Conservation (phyloP, 805 yeast species). For the Kuraishia ogatae region DNA sequence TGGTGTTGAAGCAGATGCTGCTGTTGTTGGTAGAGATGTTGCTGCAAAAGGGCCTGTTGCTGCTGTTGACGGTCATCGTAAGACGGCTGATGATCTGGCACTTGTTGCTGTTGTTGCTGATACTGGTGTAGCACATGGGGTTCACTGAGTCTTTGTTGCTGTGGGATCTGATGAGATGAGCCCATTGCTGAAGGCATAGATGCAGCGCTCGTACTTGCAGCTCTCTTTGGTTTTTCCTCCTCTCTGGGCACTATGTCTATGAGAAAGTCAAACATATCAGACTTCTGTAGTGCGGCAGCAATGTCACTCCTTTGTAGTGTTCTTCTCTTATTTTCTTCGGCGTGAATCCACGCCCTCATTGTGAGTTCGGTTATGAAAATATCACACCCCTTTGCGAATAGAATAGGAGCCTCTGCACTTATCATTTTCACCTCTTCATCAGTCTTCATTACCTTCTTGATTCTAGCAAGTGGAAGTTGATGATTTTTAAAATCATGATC, state of each 20-base stretch:
- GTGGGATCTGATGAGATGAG: background rate
- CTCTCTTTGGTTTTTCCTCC: constrained; percentile 49
- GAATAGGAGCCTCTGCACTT: constrained; percentile 94
- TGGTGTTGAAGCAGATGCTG: constrained; percentile 2
- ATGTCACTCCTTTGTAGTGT: constrained; percentile 92
- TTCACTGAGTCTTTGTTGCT: constrained; percentile 6
- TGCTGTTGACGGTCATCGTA: constrained; percentile 9
- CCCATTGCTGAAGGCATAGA: background rate
- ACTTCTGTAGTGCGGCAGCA: constrained; percentile 88
- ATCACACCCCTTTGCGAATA: constrained; percentile 97
- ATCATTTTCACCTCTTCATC: constrained; percentile 97
- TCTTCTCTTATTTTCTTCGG: constrained; percentile 91
- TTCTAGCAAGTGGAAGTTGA: constrained; percentile 91
- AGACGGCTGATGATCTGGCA: constrained; percentile 5
- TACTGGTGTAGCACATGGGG: constrained; percentile 13
- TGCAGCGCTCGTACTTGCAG: constrained; percentile 2
- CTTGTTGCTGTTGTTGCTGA: constrained; percentile 9
- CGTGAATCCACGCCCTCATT: constrained; percentile 98
- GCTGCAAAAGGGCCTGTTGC: constrained; percentile 7
- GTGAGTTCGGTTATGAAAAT: constrained; percentile 94
- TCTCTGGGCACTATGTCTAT: constrained; percentile 95
- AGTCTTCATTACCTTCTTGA: constrained; percentile 95
- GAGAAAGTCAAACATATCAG: constrained; percentile 95
- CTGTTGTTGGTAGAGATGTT: constrained; percentile 6
- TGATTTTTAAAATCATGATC: constrained; percentile 91